Conservation (phyloP, 441 rosid species). For the Gossypium trilobum region DNA sequence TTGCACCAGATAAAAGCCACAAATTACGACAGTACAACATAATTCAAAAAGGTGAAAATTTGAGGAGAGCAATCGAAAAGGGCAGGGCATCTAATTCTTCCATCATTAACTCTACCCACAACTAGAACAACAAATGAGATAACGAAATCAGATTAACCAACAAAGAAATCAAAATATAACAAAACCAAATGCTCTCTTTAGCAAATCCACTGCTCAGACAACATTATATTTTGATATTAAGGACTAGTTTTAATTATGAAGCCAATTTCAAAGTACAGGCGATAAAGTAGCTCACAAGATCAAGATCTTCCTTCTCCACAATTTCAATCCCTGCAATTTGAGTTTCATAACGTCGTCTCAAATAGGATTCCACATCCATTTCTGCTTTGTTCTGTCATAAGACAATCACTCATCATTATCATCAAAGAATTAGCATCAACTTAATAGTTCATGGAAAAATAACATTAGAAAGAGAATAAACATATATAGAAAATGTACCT, state of each 20-base stretch:
- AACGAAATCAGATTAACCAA: neutral
- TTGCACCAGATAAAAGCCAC: neutral
- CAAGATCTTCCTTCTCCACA: slow-evolving; percentile 82
- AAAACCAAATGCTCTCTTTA: neutral
- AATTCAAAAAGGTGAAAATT: neutral
- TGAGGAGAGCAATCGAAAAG: neutral
- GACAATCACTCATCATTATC: slow-evolving; percentile 12
- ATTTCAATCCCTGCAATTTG: slow-evolving; percentile 74
- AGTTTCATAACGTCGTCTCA: slow-evolving; percentile 74
- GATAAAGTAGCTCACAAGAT: slow-evolving; percentile 54
- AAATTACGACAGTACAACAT: neutral
- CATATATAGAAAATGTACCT: slow-evolving; percentile 34
- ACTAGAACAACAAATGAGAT: slow-evolving; percentile 1
- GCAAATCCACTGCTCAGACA: neutral
- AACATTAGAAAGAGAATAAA: slow-evolving; percentile 8
- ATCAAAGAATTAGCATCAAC: neutral
- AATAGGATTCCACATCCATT: slow-evolving; percentile 79
- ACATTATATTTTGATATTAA: neutral
- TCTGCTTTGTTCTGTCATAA: slow-evolving; percentile 62
- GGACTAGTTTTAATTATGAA: slow-evolving; percentile 2
- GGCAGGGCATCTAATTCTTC: neutral
- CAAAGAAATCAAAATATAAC: neutral
- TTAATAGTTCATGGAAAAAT: slow-evolving; percentile 1
- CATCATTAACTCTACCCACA: neutral
- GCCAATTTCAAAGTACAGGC: neutral